phyloP scores from a whole-genome alignment of 2,329 filamentous ascomycete genomes.

The Aureobasidium sp. region DNA sequence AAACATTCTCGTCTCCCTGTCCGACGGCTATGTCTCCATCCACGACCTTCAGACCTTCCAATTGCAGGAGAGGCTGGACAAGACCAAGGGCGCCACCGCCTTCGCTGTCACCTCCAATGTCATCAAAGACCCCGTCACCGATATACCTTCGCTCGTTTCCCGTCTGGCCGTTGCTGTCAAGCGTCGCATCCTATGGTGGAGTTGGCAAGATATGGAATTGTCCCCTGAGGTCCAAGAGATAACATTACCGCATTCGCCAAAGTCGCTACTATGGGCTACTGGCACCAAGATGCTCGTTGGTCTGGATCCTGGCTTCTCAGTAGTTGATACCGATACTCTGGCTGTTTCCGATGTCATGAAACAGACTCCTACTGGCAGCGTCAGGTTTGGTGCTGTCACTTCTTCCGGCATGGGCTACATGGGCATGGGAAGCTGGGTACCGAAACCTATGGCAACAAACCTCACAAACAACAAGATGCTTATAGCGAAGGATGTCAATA shows the following conservation, averaged over 20 bases:
- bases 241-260: slow-evolving; percentile 70
- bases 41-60: slow-evolving; percentile 83
- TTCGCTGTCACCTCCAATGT: slow-evolving; percentile 97
- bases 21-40: slow-evolving; percentile 80
- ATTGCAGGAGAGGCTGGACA: slow-evolving; percentile 67
- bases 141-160: slow-evolving; percentile 88
- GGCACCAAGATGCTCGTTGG: slow-evolving; percentile 82
- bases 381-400: slow-evolving; percentile 71
- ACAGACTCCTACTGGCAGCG: slow-evolving; percentile 59
- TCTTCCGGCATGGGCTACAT: slow-evolving; percentile 93
- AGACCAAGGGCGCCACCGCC: slow-evolving; percentile 78
- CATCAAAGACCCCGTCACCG: slow-evolving; percentile 76
- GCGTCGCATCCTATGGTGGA: slow-evolving; percentile 81
- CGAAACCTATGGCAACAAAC: slow-evolving; percentile 78
- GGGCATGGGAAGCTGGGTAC: slow-evolving; percentile 84
- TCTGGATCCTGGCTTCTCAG: slow-evolving; percentile 82
- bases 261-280: slow-evolving; percentile 84
- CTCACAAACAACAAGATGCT: slow-evolving; percentile 77
- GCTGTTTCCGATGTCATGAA: slow-evolving; percentile 71
- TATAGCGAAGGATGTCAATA: slow-evolving; percentile 96
- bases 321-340: slow-evolving; percentile 74
- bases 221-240: slow-evolving; percentile 66
- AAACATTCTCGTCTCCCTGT: slow-evolving; percentile 81
- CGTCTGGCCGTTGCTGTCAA: slow-evolving; percentile 88
- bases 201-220: slow-evolving; percentile 92